phyloP scores from a whole-genome alignment of 2,329 filamentous ascomycete species.

The Aureobasidium sp. region DNA sequence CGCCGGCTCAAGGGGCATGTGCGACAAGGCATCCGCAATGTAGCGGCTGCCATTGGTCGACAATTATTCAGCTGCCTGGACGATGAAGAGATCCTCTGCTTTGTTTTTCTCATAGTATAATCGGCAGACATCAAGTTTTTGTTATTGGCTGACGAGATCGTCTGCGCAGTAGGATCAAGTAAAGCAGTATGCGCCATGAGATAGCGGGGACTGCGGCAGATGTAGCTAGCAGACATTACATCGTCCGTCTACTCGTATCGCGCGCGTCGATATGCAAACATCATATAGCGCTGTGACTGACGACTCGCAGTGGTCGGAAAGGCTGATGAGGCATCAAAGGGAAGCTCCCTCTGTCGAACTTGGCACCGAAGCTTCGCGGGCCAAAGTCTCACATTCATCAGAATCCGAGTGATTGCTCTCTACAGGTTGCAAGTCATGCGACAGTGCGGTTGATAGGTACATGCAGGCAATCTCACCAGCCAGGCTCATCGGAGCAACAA shows the following conservation, averaged over 20 bases:
- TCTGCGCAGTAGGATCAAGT: neutral
- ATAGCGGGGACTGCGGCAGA: neutral
- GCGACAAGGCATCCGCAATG: constrained; percentile 7
- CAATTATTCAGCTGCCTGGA: constrained; percentile 4
- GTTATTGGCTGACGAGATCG: neutral
- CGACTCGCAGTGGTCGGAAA: neutral
- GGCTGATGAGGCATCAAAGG: neutral
- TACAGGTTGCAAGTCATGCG: too few species aligned
- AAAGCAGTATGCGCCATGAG: neutral
- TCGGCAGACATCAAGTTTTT: neutral
- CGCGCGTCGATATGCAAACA: neutral
- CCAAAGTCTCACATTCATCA: too few species aligned
- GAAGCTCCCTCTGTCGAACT: neutral
- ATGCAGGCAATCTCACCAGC: neutral
- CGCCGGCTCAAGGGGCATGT: neutral
- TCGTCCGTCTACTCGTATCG: neutral
- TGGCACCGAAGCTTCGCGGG: neutral
- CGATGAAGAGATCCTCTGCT: neutral
- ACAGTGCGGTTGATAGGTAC: too few species aligned
- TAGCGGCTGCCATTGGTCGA: neutral
- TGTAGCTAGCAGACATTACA: neutral
- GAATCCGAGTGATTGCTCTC: too few species aligned
- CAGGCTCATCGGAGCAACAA: neutral
- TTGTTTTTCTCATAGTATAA: neutral
- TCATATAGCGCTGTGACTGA: neutral